A percentile compares a stretch with the other conserved stretches of the same genome.
These are phyloP conservation scores for Apocynum venetum DNA, from an alignment of 257 asterid genomes.

Conservation along the genomic window DNA sequence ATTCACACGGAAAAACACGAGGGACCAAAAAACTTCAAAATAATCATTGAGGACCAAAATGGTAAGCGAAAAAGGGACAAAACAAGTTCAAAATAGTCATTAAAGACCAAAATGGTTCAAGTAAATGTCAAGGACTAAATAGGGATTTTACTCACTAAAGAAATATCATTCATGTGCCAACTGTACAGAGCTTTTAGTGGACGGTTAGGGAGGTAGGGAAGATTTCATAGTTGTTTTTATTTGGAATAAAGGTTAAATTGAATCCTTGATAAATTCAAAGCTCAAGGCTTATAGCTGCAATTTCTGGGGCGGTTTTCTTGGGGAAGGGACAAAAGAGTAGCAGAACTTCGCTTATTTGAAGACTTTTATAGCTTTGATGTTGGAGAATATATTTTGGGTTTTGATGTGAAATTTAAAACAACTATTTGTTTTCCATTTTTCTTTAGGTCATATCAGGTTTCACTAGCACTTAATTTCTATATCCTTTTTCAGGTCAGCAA, in stretches of 20 bases:
- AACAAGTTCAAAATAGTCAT: too few species aligned
- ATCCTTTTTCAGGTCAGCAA: constrained; percentile 63
- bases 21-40: too few species aligned
- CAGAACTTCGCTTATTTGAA: not conserved
- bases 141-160: not conserved
- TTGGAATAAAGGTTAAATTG: not conserved
- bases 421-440: not conserved
- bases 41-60: too few species aligned
- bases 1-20: too few species aligned
- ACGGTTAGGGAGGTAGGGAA: not conserved
- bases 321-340: not conserved
- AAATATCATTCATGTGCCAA: not conserved
- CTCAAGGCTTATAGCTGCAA: not conserved
- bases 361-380: not conserved
- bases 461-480: not conserved
- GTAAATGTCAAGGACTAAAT: too few species aligned
- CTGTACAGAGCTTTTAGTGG: not conserved
- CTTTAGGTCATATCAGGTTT: not conserved
- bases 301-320: not conserved
- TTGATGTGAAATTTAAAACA: not conserved
- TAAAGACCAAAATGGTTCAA: too few species aligned
- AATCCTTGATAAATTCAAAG: not conserved
- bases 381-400: not conserved
- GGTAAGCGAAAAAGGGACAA: too few species aligned
- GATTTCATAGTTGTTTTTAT: not conserved